A percentile compares a stretch with the other conserved stretches of the same genome.
These are phyloP conservation scores for Vitis rotundifolia DNA, from an alignment of 164 flowering plant genomes.

Conservation along the genomic window DNA sequence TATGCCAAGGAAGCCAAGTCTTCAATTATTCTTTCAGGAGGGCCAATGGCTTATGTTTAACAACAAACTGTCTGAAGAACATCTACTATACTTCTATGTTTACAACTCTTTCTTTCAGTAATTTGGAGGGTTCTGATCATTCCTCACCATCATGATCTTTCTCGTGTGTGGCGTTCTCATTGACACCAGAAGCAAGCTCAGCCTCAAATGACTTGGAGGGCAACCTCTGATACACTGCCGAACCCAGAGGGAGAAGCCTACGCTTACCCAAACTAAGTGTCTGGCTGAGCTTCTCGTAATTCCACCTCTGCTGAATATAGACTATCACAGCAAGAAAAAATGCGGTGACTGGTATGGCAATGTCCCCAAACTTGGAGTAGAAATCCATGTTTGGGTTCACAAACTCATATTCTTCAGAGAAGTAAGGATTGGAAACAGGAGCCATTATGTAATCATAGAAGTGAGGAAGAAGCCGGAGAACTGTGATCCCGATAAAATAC, in stretches of 20 bases:
- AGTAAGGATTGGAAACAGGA: slow-evolving; percentile 66
- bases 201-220: slow-evolving; percentile 63
- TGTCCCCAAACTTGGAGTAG: slow-evolving; percentile 70
- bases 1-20: too few species aligned
- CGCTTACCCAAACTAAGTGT: slow-evolving; percentile 31
- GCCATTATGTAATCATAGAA: slow-evolving; percentile 64
- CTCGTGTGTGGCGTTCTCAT: slow-evolving; percentile 15
- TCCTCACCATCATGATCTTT: slow-evolving; percentile 27
- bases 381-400: slow-evolving; percentile 73
- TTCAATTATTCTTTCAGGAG: too few species aligned
- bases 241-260: slow-evolving; percentile 57
- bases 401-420: slow-evolving; percentile 67
- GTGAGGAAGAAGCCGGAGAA: slow-evolving; percentile 81
- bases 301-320: slow-evolving; percentile 80
- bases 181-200: slow-evolving; percentile 63
- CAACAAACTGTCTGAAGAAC: too few species aligned
- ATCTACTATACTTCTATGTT: background rate
- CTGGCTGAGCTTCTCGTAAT: slow-evolving; percentile 51
- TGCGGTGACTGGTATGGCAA: slow-evolving; percentile 60
- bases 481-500: slow-evolving; percentile 69
- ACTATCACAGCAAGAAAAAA: slow-evolving; percentile 48
- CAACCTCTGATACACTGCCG: slow-evolving; percentile 65
- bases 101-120: background rate
- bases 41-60: too few species aligned
- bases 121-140: slow-evolving; percentile 12